phyloP scores from a whole-genome alignment of 345 rosid species.

The Euclidium syriacum region DNA sequence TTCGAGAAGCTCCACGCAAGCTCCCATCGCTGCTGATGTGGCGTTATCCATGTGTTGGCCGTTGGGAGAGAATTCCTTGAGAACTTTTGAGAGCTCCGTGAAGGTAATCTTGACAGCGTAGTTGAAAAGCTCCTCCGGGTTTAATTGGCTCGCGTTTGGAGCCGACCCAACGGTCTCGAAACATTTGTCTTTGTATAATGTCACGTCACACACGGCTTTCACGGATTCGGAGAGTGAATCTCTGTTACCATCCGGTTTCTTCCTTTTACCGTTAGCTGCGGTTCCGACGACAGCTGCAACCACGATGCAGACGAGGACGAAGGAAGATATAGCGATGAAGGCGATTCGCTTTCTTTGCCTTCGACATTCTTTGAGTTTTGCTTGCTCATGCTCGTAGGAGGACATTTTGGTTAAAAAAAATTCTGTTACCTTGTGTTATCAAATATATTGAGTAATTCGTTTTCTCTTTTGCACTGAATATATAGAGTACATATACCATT shows the following conservation, averaged over 20 bases:
- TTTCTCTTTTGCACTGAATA: neutral
- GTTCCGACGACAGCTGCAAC: slow-evolving; percentile 56
- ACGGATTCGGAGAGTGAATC: slow-evolving; percentile 35
- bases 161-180: slow-evolving; percentile 31
- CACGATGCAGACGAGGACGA: slow-evolving; percentile 40
- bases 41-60: slow-evolving; percentile 8
- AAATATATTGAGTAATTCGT: slow-evolving; percentile 1
- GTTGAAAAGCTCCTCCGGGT: slow-evolving; percentile 56
- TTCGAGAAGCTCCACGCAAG: slow-evolving; percentile 50
- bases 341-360: slow-evolving; percentile 35
- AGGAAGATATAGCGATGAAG: slow-evolving; percentile 45
- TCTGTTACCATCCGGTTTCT: slow-evolving; percentile 12
- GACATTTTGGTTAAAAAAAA: slow-evolving; percentile 26
- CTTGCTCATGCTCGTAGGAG: slow-evolving; percentile 51
- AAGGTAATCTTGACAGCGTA: slow-evolving; percentile 46
- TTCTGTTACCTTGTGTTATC: neutral
- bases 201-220: slow-evolving; percentile 66
- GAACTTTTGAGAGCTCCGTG: slow-evolving; percentile 38
- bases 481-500: slow-evolving; percentile 8
- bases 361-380: slow-evolving; percentile 42
- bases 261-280: slow-evolving; percentile 9
- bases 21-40: slow-evolving; percentile 30
- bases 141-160: slow-evolving; percentile 27
- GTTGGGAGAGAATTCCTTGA: slow-evolving; percentile 30
- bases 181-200: slow-evolving; percentile 61